Evolutionary conservation across 768 basidiomycete species (phyloP).

Genomic region (Pleurotus sapidus): DNA sequence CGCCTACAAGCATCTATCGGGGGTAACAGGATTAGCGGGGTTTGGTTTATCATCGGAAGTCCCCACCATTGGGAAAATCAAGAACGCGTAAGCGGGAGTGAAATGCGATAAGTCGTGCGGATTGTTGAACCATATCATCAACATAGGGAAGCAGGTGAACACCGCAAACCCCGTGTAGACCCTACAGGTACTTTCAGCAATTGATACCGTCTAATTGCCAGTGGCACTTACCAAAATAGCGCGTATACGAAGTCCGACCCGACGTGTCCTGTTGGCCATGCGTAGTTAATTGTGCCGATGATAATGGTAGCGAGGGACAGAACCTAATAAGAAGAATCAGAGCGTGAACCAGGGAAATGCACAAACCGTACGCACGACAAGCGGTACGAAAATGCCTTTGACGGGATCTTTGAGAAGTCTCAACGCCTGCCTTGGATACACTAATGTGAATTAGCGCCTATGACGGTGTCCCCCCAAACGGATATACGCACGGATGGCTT

Average conservation of each 20-base stretch:
- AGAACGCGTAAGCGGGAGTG: constrained; percentile 31
- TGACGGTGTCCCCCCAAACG: not conserved
- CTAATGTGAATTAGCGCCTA: constrained; percentile 17
- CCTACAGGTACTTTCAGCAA: constrained; percentile 21
- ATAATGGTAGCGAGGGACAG: constrained; percentile 47
- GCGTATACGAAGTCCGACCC: constrained; percentile 32
- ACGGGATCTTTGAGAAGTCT: constrained; percentile 40
- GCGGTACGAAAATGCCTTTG: constrained; percentile 41
- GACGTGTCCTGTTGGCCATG: constrained; percentile 32
- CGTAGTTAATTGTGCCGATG: constrained; percentile 46
- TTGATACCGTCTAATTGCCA: not conserved
- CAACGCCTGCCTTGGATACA: constrained; percentile 40
- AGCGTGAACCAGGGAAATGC: not conserved
- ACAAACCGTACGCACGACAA: constrained; percentile 15
- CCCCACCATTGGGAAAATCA: constrained; percentile 35
- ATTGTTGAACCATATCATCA: constrained; percentile 48
- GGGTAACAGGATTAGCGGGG: not conserved
- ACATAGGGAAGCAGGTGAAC: constrained; percentile 41
- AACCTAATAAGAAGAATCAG: constrained; percentile 22
- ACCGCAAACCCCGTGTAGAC: constrained; percentile 36
- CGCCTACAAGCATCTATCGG: constrained; percentile 43
- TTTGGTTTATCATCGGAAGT: not conserved
- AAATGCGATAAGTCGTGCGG: constrained; percentile 43
- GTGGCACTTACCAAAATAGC: constrained; percentile 38
- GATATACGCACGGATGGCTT: constrained; percentile 34